Base-by-base conservation (phyloP, 441 rosid genomes). In the Corymbia citriodora region DNA sequence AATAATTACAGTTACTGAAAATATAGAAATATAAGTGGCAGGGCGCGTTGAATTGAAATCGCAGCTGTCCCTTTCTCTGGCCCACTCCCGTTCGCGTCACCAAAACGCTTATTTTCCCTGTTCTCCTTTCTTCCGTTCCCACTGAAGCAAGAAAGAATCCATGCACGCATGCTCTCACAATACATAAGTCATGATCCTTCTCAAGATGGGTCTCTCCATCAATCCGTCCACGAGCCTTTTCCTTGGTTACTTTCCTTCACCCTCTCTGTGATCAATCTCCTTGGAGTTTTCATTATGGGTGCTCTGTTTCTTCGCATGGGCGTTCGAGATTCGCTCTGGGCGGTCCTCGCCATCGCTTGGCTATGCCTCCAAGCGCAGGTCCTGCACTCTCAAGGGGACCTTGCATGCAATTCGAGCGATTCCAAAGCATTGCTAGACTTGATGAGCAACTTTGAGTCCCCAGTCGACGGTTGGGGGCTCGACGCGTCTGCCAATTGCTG, bases 381-480 rank as follows among this genome's bases (percentile, higher is more conserved):
- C 19, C 89, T 94, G 81, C 74, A 89, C 61, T 91, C 95, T 63
- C 95, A 94, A 72, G 48, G 9, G 88, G 89, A 89, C 92, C 81
- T 92, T 63, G 89, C 94, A 17, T 96, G 99, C 94, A 89, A 94
- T 89, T 49, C 91, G 74, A 83, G 88, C 89, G 98, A 97, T 92
- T 92, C 92, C 54, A 90, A 36, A 10, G 97, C 96, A 19, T 93
- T 97, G 53, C 93, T 40, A 68, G 94, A 90, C 88, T 95, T 97
- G 91, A 54, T 88, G 91, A 74, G 89, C 6, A 93, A 91, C 65
- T 90, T 96, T 89, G 93, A 93, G 13, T 91, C 92, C 21, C 91
- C 89, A 15, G 93, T 95, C 90, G 92, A 89, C 2, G 95, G 90
- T 15, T 96, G 98, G 97, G 87, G 14, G 5, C 49, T 89, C 23